Percentiles rank a stretch among this genome's conserved stretches.
phyloP scores from a whole-genome alignment of 2,329 filamentous ascomycete genomes.

The Stemphylium beticola region DNA sequence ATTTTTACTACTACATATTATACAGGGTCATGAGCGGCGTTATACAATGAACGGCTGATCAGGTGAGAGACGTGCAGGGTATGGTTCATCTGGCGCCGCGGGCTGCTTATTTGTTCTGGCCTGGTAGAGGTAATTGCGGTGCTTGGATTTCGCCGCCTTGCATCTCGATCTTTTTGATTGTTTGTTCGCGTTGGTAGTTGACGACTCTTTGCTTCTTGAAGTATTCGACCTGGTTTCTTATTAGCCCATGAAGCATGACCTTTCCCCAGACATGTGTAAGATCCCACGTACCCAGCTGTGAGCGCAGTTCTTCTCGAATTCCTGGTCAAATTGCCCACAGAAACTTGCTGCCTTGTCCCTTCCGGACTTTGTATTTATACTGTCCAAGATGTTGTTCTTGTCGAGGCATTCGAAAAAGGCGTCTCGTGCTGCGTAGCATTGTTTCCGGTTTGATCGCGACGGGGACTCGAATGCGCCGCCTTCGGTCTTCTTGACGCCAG shows the following conservation, averaged over 20 bases:
- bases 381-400: constrained; percentile 79
- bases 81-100: neutral
- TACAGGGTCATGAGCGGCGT: constrained; percentile 19
- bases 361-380: constrained; percentile 63
- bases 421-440: constrained; percentile 92
- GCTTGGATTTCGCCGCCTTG: constrained; percentile 50
- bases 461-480: constrained; percentile 73
- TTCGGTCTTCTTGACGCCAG: constrained; percentile 52
- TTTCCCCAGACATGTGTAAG: neutral
- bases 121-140: constrained; percentile 41
- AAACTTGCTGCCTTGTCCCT: constrained; percentile 56
- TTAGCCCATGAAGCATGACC: too few species aligned
- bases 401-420: constrained; percentile 88
- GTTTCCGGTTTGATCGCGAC: constrained; percentile 78
- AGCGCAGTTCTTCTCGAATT: constrained; percentile 86
- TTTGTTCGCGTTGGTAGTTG: constrained; percentile 83
- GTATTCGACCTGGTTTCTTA: constrained; percentile 75
- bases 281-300: constrained; percentile 78
- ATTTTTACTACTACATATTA: constrained; percentile 13
- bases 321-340: constrained; percentile 65
- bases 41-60: neutral
- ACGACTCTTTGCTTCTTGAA: constrained; percentile 97
- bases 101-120: constrained; percentile 19
- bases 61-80: neutral
- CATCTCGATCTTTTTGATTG: constrained; percentile 54